phyloP scores from a whole-genome alignment of 2,329 filamentous ascomycete species.

The Xylaria sp. region DNA sequence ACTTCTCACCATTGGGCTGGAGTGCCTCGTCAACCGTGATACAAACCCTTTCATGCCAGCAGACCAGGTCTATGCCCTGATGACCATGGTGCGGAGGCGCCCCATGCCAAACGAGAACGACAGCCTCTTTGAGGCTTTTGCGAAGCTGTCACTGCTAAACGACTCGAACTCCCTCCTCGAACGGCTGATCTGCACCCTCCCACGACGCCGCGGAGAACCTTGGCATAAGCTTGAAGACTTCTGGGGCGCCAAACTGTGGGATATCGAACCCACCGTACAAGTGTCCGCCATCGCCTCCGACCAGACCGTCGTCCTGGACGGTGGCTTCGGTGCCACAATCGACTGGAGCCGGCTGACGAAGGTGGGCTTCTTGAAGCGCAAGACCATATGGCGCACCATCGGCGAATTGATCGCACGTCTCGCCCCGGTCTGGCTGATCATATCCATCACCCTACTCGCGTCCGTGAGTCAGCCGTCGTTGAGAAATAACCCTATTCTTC shows the following conservation, averaged over 20 bases:
- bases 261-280: conserved; percentile 2
- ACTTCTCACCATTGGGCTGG: not conserved
- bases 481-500: not conserved
- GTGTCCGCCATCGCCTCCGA: not conserved
- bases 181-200: conserved; percentile 3
- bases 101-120: not conserved
- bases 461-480: not conserved
- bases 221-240: conserved; percentile 1
- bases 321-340: conserved; percentile 1
- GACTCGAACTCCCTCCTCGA: conserved; percentile 6
- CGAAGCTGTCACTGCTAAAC: not conserved
- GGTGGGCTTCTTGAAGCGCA: not conserved
- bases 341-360: not conserved
- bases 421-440: not conserved
- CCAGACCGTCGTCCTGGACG: not conserved
- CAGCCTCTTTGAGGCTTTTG: conserved; percentile 1
- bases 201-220: not conserved
- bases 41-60: not conserved
- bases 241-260: conserved; percentile 6
- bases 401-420: not conserved
- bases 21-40: not conserved
- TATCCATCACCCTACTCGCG: not conserved
- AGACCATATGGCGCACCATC: not conserved
- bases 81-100: conserved; percentile 3
- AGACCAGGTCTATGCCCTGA: not conserved